phyloP scores from a whole-genome alignment of 139 green algal species.

The Chlorella sp. region DNA sequence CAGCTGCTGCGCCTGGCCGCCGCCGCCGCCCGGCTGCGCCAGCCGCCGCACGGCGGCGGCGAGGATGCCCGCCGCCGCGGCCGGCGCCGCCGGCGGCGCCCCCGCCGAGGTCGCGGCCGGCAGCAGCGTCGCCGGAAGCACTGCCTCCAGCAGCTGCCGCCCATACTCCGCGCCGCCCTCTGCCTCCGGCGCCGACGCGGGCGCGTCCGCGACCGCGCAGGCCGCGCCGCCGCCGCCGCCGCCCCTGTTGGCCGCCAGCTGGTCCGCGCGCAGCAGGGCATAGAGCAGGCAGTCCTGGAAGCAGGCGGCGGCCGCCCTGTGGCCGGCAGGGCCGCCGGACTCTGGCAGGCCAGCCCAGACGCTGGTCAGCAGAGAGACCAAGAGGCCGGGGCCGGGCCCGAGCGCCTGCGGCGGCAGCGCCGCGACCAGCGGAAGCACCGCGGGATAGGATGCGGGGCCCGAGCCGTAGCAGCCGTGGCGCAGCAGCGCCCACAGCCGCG shows the following conservation, averaged over 20 bases:
- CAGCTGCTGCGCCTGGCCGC: constrained; percentile 1
- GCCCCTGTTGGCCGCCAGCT: constrained; percentile 6
- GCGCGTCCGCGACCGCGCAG: neutral
- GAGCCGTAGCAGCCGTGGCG: constrained; percentile 71
- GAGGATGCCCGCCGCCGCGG: neutral
- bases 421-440: constrained; percentile 73
- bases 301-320: constrained; percentile 26
- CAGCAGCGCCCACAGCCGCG: constrained; percentile 66
- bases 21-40: neutral
- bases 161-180: neutral
- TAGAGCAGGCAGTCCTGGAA: constrained; percentile 55
- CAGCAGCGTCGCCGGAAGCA: constrained; percentile 15
- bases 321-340: neutral
- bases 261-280: constrained; percentile 24
- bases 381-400: no score
- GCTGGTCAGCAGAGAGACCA: constrained; percentile 57
- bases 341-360: neutral
- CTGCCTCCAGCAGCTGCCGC: constrained; percentile 7
- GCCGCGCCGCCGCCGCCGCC: neutral
- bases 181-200: no score
- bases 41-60: neutral
- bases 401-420: no score
- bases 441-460: constrained; percentile 48
- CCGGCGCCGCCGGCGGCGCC: neutral
- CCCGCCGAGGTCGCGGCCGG: neutral